phyloP scores from a whole-genome alignment of 177 flowering plant genomes.

The Vitis hybrid region DNA sequence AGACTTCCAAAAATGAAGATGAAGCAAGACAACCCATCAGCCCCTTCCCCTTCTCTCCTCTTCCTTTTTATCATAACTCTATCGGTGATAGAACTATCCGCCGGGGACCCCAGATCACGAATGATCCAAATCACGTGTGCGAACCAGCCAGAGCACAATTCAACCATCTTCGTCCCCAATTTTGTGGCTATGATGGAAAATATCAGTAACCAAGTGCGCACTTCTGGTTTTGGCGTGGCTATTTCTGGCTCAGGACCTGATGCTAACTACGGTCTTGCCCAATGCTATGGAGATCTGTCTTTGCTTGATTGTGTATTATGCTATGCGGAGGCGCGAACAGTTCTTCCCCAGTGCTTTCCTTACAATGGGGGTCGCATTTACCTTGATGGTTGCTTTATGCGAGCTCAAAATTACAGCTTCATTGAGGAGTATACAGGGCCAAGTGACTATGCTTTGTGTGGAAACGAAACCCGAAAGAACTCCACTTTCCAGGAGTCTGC shows the following conservation, averaged over 20 bases:
- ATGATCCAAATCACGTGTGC: slow-evolving; percentile 43
- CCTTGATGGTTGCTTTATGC: slow-evolving; percentile 91
- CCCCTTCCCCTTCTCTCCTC: slow-evolving; percentile 1
- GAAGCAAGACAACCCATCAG: slow-evolving; percentile 17
- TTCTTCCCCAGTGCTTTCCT: slow-evolving; percentile 81
- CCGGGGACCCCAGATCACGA: slow-evolving; percentile 58
- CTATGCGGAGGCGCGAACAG: slow-evolving; percentile 79
- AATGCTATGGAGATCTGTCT: slow-evolving; percentile 87
- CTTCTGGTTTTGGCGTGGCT: slow-evolving; percentile 49
- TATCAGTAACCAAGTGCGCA: slow-evolving; percentile 55
- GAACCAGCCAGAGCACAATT: slow-evolving; percentile 47
- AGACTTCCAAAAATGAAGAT: slow-evolving; percentile 13
- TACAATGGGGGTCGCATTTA: slow-evolving; percentile 56
- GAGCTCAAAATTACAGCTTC: slow-evolving; percentile 73
- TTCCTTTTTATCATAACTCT: slow-evolving; percentile 23
- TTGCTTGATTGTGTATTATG: slow-evolving; percentile 70
- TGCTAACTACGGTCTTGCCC: slow-evolving; percentile 62
- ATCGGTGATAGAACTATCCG: slow-evolving; percentile 14
- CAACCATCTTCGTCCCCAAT: slow-evolving; percentile 55
- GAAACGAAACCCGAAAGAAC: slow-evolving; percentile 42
- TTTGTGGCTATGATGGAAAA: slow-evolving; percentile 71
- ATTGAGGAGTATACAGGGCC: slow-evolving; percentile 54
- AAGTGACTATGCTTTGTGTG: slow-evolving; percentile 50
- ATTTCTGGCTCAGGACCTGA: slow-evolving; percentile 59
- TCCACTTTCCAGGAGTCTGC: slow-evolving; percentile 36